Base-by-base conservation (phyloP, 192 early-diverging fungal species). In the Entophlyctis luteolus region DNA sequence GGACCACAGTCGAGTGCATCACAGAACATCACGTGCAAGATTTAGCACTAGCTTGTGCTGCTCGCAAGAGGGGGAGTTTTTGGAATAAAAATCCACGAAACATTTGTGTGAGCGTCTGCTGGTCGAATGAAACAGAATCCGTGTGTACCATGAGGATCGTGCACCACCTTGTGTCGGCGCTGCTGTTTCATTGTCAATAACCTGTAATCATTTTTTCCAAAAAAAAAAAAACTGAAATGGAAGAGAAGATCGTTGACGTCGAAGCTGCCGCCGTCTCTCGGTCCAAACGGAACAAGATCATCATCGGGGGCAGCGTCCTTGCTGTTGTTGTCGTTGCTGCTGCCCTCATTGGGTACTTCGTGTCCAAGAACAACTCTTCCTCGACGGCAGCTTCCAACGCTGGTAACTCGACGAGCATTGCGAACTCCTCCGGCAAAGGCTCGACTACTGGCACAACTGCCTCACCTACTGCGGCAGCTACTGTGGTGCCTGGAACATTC, bases 201-300 rank as follows among this genome's bases (percentile, higher is more conserved):
- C 90, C 90, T 0, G 90, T 90, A 85, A 89, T 88, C 89, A 27
- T 85, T 88, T 45, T 81, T 72, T 67, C 85, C 81, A 68, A 90
- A 89, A 68, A 90, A 92, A 10, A 86, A 72, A 49, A 63, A 48
- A 37, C 48, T 63, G 46, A 48, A 23, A 63, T 50, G 50, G 47
- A 50, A 6, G 22, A 52, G 27, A 52, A 52, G 8, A 34, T 1
- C 4, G n/a, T n/a, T n/a, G n/a, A n/a, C n/a, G n/a, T n/a, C n/a
- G n/a, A n/a, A n/a, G n/a, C n/a, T n/a, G n/a, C n/a, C n/a, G n/a
- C n/a, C n/a, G n/a, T n/a, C n/a, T n/a, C n/a, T n/a, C n/a, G n/a
- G n/a, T n/a, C n/a, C 10, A 28, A 35, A 6, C 4, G 38, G 16
- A n/a, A n/a, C 25, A 36, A 60, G 8, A 48, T 63, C 8, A 29